phyloP scores from a whole-genome alignment of 2,329 filamentous ascomycete species.

The Penicillium sp. region DNA sequence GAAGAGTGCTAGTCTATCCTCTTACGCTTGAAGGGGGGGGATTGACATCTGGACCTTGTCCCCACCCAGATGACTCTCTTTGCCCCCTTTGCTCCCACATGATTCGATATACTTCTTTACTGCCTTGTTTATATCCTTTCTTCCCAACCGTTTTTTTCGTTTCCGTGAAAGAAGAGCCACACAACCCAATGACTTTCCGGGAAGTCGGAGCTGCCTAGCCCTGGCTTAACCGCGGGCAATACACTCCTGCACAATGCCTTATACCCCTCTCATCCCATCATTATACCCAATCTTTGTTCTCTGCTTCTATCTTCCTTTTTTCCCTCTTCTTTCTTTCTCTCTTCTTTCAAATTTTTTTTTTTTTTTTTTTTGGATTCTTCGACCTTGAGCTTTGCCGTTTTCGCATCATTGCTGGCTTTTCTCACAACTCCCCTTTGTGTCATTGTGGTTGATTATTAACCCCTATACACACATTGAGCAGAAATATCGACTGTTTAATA shows the following conservation, averaged over 20 bases:
- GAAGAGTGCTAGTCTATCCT: neutral
- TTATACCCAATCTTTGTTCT: neutral
- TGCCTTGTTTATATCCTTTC: neutral
- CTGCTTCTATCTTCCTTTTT: neutral
- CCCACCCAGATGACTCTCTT: neutral
- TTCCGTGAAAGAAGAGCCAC: neutral
- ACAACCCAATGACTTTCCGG: neutral
- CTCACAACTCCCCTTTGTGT: neutral
- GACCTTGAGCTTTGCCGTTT: neutral
- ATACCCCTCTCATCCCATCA: neutral
- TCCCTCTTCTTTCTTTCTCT: neutral
- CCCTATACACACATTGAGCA: neutral
- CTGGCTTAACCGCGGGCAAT: conserved; percentile 3
- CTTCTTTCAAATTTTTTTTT: neutral
- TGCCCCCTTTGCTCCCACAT: neutral
- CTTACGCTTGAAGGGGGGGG: neutral
- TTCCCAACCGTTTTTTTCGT: neutral
- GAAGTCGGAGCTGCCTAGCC: neutral
- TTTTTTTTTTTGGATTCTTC: neutral
- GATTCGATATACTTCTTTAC: neutral
- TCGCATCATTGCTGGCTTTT: neutral
- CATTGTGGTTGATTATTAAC: neutral
- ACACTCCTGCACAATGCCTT: neutral
- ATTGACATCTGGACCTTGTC: neutral
- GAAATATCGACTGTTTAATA: neutral